Evolutionary conservation across 257 asterid genomes (phyloP), one percentile per base, ranked within the genome.

Genomic region (Schizonepeta tenuifolia): DNA sequence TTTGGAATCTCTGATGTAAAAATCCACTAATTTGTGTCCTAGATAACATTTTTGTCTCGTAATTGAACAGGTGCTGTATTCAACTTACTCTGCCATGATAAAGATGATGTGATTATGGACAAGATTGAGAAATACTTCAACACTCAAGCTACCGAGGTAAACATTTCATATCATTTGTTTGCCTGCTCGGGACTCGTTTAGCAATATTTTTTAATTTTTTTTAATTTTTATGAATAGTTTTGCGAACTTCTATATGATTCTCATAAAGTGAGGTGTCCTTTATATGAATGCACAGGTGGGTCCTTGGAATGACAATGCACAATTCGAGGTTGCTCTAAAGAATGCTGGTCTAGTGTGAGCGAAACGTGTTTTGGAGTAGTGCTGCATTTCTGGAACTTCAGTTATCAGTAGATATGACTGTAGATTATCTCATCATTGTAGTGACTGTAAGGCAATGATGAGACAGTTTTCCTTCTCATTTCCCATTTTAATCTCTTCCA

Each of bases 71-170:
- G 86, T 53, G 86, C 84, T 2, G 86, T 70, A 18, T 82, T 82
- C 67, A 82, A 82, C 72, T 73, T 82, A 67, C 66, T 79, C 12
- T 76, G 73, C 64, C 53, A 59, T 8, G 78, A 61, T 9, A 54
- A 68, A 18, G 86, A 79, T 70, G 82, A 77, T 50, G 9, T 51
- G 55, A 20, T 69, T 8, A 76, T 83, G 97, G 93, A 50, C 59
- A 87, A 86, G 88, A 89, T 91, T 65, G 90, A 86, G 87, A 73
- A 41, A 40, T 71, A 91, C 80, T 91, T 87, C 66, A 79, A 87
- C 56, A 3, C 83, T 65, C 77, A 56, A 44, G 64, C 78, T 69
- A 62, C 72, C 7, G 89, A 88, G 94, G 97, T 86, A 68, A 66
- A 60, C 40, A 41, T 61, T 33, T 17, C 53, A 66, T 50, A 49